Conservation (phyloP, 208 protist genomes). For the Porcisia hertigi region DNA sequence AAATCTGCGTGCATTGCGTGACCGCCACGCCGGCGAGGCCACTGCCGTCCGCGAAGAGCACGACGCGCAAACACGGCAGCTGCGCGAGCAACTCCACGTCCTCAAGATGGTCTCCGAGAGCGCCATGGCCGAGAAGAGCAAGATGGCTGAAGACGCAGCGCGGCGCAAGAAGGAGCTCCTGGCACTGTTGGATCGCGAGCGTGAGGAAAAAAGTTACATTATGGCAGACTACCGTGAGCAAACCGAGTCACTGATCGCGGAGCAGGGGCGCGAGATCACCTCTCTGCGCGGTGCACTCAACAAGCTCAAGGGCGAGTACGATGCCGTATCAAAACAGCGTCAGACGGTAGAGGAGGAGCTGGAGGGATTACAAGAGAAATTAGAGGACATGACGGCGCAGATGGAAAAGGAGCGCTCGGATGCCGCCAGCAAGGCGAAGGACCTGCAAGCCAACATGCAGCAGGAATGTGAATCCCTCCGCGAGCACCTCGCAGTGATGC, state of each 20-base stretch:
- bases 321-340: slow-evolving; percentile 44
- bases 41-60: slow-evolving; percentile 59
- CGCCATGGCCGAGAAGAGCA: slow-evolving; percentile 73
- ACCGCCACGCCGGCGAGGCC: slow-evolving; percentile 42
- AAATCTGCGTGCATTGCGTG: slow-evolving; percentile 38
- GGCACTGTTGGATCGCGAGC: slow-evolving; percentile 74
- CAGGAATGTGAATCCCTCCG: slow-evolving; percentile 39
- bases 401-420: slow-evolving; percentile 52
- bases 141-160: slow-evolving; percentile 55
- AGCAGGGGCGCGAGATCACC: slow-evolving; percentile 87
- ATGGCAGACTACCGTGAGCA: slow-evolving; percentile 90
- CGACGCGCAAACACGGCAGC: slow-evolving; percentile 63
- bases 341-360: slow-evolving; percentile 36
- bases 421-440: slow-evolving; percentile 38
- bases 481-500: slow-evolving; percentile 48
- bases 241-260: slow-evolving; percentile 83
- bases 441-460: slow-evolving; percentile 42
- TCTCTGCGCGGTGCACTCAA: slow-evolving; percentile 57
- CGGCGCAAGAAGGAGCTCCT: slow-evolving; percentile 73
- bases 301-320: slow-evolving; percentile 49
- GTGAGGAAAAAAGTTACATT: slow-evolving; percentile 84
- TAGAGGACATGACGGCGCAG: slow-evolving; percentile 41
- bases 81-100: slow-evolving; percentile 79
- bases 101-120: slow-evolving; percentile 75
- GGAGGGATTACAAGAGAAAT: slow-evolving; percentile 38